phyloP scores from a whole-genome alignment of 495 filamentous ascomycete species.

The Aspergillus affinis region DNA sequence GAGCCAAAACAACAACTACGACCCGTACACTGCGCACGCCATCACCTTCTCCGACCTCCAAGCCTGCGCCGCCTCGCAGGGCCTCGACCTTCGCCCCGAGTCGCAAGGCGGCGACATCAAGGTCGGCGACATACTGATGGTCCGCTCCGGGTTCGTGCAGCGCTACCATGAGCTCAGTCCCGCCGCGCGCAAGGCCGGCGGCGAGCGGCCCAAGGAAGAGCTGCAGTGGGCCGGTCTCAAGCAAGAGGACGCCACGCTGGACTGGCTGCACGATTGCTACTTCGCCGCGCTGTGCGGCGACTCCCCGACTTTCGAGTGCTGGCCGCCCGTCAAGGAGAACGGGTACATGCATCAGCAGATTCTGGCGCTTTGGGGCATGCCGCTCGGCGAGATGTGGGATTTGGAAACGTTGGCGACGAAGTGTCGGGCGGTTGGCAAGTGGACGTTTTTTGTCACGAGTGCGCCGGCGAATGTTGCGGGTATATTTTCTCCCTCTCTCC shows the following conservation, averaged over 20 bases:
- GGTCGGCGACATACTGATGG: slow-evolving; percentile 64
- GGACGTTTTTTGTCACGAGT: slow-evolving; percentile 69
- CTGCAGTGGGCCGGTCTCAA: slow-evolving; percentile 55
- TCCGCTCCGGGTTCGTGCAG: slow-evolving; percentile 66
- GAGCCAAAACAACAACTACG: slow-evolving; percentile 44
- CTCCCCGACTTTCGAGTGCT: slow-evolving; percentile 60
- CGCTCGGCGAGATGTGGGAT: slow-evolving; percentile 62
- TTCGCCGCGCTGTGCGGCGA: slow-evolving; percentile 64
- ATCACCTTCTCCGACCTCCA: slow-evolving; percentile 61
- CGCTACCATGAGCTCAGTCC: slow-evolving; percentile 45
- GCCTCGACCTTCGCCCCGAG: slow-evolving; percentile 40
- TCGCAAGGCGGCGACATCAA: slow-evolving; percentile 60
- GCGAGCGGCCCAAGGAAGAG: slow-evolving; percentile 43
- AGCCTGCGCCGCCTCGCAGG: slow-evolving; percentile 53
- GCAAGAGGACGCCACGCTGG: slow-evolving; percentile 57
- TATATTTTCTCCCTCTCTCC: slow-evolving; percentile 13
- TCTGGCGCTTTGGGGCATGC: slow-evolving; percentile 63
- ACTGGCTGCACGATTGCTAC: slow-evolving; percentile 67
- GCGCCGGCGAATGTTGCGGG: slow-evolving; percentile 57
- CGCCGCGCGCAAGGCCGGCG: slow-evolving; percentile 39
- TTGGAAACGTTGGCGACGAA: slow-evolving; percentile 48
- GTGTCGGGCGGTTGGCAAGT: slow-evolving; percentile 53
- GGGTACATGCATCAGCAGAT: slow-evolving; percentile 61
- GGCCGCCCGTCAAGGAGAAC: slow-evolving; percentile 52
- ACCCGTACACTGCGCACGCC: slow-evolving; percentile 58